These are phyloP conservation scores for Penicillium canariense DNA, from an alignment of 495 filamentous ascomycete species.

Conservation along the genomic window DNA sequence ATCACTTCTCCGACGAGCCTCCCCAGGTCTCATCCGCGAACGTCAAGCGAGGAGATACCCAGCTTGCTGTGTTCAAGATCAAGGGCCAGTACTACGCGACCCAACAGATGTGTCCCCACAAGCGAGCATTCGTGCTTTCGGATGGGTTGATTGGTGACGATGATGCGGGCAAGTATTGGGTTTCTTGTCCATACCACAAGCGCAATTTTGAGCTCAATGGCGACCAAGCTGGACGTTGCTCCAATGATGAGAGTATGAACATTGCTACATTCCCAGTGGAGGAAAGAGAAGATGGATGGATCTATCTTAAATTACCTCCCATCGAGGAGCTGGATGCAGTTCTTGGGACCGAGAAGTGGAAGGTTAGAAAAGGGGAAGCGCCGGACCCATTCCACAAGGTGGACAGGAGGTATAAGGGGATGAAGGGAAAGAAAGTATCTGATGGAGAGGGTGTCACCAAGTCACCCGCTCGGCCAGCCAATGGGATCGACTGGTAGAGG, in stretches of 20 bases:
- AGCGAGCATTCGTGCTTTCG: slow-evolving; percentile 84
- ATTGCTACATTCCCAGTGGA: slow-evolving; percentile 87
- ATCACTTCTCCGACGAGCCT: slow-evolving; percentile 66
- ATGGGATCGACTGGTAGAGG: slow-evolving; percentile 66
- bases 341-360: slow-evolving; percentile 81
- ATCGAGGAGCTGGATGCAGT: slow-evolving; percentile 81
- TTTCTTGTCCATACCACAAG: slow-evolving; percentile 92
- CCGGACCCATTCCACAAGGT: slow-evolving; percentile 63
- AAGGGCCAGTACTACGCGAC: slow-evolving; percentile 82
- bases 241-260: slow-evolving; percentile 71
- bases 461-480: slow-evolving; percentile 42
- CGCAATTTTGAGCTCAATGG: slow-evolving; percentile 81
- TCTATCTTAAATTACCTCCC: slow-evolving; percentile 83
- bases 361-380: slow-evolving; percentile 71
- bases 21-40: slow-evolving; percentile 67
- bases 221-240: slow-evolving; percentile 66
- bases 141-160: slow-evolving; percentile 88
- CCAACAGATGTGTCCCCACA: slow-evolving; percentile 98
- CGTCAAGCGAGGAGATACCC: slow-evolving; percentile 86
- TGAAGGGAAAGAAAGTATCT: slow-evolving; percentile 56
- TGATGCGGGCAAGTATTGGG: slow-evolving; percentile 64
- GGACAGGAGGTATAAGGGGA: slow-evolving; percentile 60
- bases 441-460: slow-evolving; percentile 46
- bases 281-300: slow-evolving; percentile 73
- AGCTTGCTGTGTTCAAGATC: slow-evolving; percentile 88